Base-by-base conservation (phyloP, 352 stramenopile species). In the Phytophthora tentaculata region DNA sequence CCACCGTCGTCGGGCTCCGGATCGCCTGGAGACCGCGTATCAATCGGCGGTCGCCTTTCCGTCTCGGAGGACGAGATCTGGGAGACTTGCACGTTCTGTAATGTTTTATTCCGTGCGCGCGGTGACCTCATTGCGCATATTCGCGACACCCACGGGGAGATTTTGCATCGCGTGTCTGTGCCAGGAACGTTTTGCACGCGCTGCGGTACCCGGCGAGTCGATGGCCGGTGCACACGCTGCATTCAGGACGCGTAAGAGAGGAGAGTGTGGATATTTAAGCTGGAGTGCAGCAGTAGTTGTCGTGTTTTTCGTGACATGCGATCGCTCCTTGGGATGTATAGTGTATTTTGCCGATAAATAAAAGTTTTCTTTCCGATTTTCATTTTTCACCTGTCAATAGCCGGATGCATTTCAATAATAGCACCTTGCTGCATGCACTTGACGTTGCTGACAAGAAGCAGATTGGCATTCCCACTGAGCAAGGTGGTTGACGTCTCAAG, bases 61-160 rank as follows among this genome's bases (percentile, higher is more conserved):
- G 58, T 54, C 0, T 43, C 52, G 7, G 72, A 85, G 6, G 71
- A 80, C 16, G 73, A 86, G 16, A 28, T 74, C 2, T 73, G 66
- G 60, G 77, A 89, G 56, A 82, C 73, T 58, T 89, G 81, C 67
- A 74, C 77, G 14, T 89, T 88, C 56, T 89, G 81, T 61, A 55
- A 67, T 23, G 39, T 76, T 50, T 57, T 85, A 20, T 86, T 88
- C 48, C 73, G 69, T 22, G 68, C 61, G 24, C 72, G 79, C 13
- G 37, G 50, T 1, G 73, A 76, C 32, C 62, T 89, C 29, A 47
- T 86, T 16, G 79, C 77, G 14, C 81, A 89, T 57, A 86, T 89
- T 49, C 74, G 76, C 13, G 79, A 89, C 49, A 64, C 73, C 22
- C 81, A 89, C 39, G 79, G 77, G 10, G 79, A 89, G 55, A 84